Base-by-base conservation (phyloP, 2,329 filamentous ascomycete genomes). In the Botrytis byssoidea region DNA sequence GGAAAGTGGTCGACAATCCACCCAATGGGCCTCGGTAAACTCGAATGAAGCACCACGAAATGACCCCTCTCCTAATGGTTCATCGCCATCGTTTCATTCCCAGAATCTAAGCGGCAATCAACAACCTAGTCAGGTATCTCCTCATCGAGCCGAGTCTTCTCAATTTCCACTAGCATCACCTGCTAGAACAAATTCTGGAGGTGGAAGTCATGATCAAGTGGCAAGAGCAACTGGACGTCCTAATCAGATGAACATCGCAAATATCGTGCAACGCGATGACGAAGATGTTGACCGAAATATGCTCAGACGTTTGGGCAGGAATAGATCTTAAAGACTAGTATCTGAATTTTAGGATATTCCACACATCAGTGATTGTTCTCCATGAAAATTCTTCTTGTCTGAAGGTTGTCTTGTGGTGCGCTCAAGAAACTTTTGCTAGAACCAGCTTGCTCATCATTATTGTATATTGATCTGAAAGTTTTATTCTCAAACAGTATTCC, bases 241-340 rank as follows among this genome's bases (percentile, higher is more conserved):
- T 20, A 80, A 81, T 77, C 80, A 79, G 3, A 82, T 82, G 81
- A 77, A 77, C 60, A 71, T 82, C 20, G 78, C 79, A 14, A 81
- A 76, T 64, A 80, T 81, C 55, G 80, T 82, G 79, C 80, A 79
- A 67, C 77, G 60, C 71, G 78, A 74, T 78, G 77, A n/a, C 68
- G 77, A 75, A 7, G 79, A 80, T 66, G 79, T 81, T 63, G 80
- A 82, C 71, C 75, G 78, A 68, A 77, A 74, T 61, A 82, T 82
- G 80, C 74, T 81, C 51, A 77, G 76, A 55, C 76, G 79, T 18
- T 75, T 81, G 35, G 78, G 78, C 44, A 79, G 77, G 16, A n/a
- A 20, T 25, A 51, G 14, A 40, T 29, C 22, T 20, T 67, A 29
- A 55, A 57, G 14, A 29, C 25, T 16, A 18, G 14, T 8, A 32